These are phyloP conservation scores for Berkeleyomyces rouxiae DNA, from an alignment of 2,329 filamentous ascomycete species.

Conservation along the genomic window DNA sequence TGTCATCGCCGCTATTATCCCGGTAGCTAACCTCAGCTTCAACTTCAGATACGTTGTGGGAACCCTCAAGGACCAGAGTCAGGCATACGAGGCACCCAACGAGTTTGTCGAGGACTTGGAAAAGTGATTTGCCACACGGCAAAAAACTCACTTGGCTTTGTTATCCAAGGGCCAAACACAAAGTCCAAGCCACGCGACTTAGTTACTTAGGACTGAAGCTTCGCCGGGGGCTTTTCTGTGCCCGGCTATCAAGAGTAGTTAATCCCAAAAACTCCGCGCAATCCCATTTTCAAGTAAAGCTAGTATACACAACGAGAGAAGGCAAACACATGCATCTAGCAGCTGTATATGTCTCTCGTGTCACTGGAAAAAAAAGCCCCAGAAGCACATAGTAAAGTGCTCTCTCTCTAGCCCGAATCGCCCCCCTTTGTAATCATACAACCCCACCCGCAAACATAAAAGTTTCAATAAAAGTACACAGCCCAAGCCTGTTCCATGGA, in stretches of 20 bases:
- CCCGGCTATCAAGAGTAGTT: background rate
- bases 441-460: background rate
- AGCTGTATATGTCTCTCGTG: background rate
- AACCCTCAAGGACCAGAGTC: constrained; percentile 4
- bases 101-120: background rate
- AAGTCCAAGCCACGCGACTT: background rate
- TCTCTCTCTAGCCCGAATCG: background rate
- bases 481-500: background rate
- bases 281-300: constrained; percentile 7
- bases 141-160: background rate
- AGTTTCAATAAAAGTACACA: constrained; percentile 4
- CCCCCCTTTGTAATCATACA: background rate
- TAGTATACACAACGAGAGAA: background rate
- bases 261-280: constrained; percentile 9
- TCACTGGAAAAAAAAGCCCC: background rate
- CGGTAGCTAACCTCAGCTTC: background rate
- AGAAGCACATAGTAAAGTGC: background rate
- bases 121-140: background rate
- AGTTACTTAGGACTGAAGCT: background rate
- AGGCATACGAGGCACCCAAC: constrained; percentile 1
- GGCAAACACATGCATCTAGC: background rate
- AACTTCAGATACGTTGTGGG: constrained; percentile 8
- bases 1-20: background rate
- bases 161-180: background rate
- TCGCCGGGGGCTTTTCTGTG: background rate